Evolutionary conservation across 1,284 basidiomycete species (phyloP).

Genomic region (Cronartium quercuum): DNA sequence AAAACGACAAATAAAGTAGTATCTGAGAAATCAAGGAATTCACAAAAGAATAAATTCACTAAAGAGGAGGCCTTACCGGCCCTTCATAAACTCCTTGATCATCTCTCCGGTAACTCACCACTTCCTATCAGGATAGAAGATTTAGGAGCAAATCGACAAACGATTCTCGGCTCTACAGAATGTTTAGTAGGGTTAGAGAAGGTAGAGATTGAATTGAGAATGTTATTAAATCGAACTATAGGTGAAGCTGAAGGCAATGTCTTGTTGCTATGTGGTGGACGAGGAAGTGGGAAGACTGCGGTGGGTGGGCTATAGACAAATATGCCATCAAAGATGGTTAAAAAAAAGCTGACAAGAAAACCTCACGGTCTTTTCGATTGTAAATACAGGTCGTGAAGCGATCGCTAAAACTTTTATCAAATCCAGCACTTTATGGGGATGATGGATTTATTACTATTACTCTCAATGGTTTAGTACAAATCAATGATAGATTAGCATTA

Average conservation of each 20-base stretch:
- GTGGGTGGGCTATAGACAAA: neutral
- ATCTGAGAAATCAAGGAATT: too few relatives aligned
- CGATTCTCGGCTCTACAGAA: neutral
- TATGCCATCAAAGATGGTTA: neutral
- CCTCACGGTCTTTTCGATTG: neutral
- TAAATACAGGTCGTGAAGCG: slow-evolving; percentile 6
- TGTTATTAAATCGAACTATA: slow-evolving; percentile 14
- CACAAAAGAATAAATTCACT: neutral
- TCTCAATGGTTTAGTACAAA: slow-evolving; percentile 76
- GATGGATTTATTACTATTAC: slow-evolving; percentile 64
- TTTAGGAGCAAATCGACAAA: neutral
- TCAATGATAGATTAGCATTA: slow-evolving; percentile 78
- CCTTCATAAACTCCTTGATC: slow-evolving; percentile 3
- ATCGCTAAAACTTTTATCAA: neutral
- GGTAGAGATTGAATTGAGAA: neutral
- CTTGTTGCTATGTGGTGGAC: slow-evolving; percentile 6
- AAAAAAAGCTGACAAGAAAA: neutral
- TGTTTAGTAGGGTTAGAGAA: slow-evolving; percentile 1
- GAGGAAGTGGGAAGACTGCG: slow-evolving; percentile 19
- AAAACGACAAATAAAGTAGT: too few relatives aligned
- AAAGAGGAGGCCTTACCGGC: neutral
- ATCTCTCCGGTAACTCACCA: neutral
- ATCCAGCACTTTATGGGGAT: slow-evolving; percentile 45
- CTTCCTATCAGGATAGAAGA: neutral
- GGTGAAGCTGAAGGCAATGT: slow-evolving; percentile 17